Conservation (phyloP, 495 filamentous ascomycete genomes). For the Neurospora sp. region DNA sequence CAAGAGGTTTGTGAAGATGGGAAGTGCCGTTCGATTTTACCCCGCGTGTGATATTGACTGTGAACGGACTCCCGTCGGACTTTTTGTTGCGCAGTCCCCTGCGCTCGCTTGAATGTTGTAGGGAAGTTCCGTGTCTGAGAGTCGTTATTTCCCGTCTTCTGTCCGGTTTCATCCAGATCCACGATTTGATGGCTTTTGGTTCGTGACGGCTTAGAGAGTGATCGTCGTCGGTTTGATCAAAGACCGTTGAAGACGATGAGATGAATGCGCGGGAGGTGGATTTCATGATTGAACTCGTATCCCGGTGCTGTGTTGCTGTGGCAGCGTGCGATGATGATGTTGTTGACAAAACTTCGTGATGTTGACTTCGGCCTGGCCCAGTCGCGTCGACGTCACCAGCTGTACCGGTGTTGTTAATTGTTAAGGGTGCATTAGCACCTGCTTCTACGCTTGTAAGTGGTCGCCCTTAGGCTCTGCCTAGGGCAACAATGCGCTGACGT, state of each 20-base stretch:
- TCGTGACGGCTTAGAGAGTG: not conserved
- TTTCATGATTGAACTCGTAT: not conserved
- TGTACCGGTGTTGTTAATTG: not conserved
- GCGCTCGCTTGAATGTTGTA: not conserved
- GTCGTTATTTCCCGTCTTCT: not conserved
- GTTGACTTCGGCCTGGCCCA: not conserved
- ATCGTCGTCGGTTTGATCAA: not conserved
- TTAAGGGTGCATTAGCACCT: not conserved
- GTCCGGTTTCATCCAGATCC: not conserved
- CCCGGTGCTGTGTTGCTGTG: not conserved
- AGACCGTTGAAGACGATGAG: not conserved
- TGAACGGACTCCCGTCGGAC: not conserved
- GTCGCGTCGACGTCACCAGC: not conserved
- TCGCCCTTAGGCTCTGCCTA: not conserved
- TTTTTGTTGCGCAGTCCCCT: not conserved
- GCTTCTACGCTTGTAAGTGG: not conserved
- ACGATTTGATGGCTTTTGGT: not conserved
- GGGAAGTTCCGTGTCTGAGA: not conserved
- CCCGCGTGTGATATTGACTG: not conserved
- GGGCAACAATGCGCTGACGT: not conserved
- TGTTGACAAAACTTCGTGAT: not conserved
- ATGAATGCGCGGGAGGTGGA: not conserved
- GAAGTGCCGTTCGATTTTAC: not conserved
- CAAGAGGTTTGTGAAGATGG: not conserved
- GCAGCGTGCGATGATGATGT: not conserved